Evolutionary conservation across 805 yeast genomes (phyloP), one percentile per base, ranked within the genome.

Genomic region (Yarrowia porcina): DNA sequence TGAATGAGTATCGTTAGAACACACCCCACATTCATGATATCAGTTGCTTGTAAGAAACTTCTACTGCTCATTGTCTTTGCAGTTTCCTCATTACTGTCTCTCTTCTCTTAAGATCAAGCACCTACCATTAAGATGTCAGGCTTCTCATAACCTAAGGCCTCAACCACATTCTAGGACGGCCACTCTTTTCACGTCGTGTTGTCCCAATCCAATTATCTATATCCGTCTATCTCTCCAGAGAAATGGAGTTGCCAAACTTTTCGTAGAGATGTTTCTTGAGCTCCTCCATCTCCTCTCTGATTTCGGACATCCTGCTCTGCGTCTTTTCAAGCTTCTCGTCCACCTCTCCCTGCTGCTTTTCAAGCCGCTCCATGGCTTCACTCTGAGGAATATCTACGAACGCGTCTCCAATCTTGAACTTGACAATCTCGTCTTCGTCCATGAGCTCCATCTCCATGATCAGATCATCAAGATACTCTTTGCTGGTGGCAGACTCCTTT

Each of bases 381-480:
- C 77, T 72, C 65, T 87, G 92, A 65, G 80, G 82, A 70, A 93
- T 69, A 66, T 80, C 82, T n/a, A 90, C 82, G 71, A 93, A 91
- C 2, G 78, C 68, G 63, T 89, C 96, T 6, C 97, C 97, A 17
- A 93, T 76, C 67, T 87, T 88, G 75, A 90, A 93, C 67, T 69
- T 72, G 21, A 77, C 71, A 25, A 65, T 66, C 61, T 78, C 80
- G 61, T 77, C 81, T 63, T 78, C 81, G 65, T 93, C 98, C 30
- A 90, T 75, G 47, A 94, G 81, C 74, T 93, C 98, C 42, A 93
- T 79, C 71, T 93, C 99, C 70, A 90, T 70, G 7, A 89, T 78
- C 33, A 90, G 85, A 71, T 93, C 98, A 68, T 90, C 97, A 30
- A 93, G 76, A 69, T 89, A 90, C 70, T 91, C 97, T 68, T 90